A percentile compares a stretch with the other conserved stretches of the same genome.
Evolutionary conservation across 1,284 basidiomycete genomes (phyloP).

Genomic region (Entoloma clypeatum): DNA sequence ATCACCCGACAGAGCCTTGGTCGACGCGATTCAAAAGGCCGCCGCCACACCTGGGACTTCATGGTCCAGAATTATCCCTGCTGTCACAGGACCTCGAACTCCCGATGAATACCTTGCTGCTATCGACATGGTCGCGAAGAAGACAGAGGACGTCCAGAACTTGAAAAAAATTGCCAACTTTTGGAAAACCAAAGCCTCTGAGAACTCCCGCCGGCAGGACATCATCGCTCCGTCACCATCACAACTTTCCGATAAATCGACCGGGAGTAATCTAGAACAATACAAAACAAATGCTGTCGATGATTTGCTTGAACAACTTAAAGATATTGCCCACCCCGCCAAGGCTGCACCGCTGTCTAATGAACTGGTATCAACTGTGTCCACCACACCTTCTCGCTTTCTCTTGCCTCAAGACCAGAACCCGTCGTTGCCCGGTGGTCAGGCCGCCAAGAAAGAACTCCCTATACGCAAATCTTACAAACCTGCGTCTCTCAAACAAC

Average conservation of each 20-base stretch:
- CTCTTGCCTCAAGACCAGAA: too few species aligned
- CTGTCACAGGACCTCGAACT: conserved; percentile 38
- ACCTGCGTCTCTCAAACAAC: too few species aligned
- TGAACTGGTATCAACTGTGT: too few species aligned
- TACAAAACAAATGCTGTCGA: conserved; percentile 34
- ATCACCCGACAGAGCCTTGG: conserved; percentile 42
- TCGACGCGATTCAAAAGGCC: conserved; percentile 44
- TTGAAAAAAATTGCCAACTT: conserved; percentile 41
- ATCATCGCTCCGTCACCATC: conserved; percentile 47
- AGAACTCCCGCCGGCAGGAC: conserved; percentile 29
- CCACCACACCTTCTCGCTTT: too few species aligned
- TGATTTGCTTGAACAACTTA: conserved; percentile 29
- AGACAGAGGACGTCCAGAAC: conserved; percentile 40
- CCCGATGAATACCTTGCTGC: conserved; percentile 48
- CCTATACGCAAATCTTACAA: too few species aligned
- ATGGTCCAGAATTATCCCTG: conserved; percentile 44
- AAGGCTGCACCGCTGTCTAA: background rate
- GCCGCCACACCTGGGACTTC: conserved; percentile 35
- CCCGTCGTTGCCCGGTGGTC: too few species aligned
- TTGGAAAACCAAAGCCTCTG: conserved; percentile 44
- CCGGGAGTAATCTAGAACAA: conserved; percentile 28
- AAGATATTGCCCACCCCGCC: conserved; percentile 5
- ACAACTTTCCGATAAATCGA: conserved; percentile 38
- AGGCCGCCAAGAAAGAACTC: too few species aligned
- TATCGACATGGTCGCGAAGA: conserved; percentile 42